These are phyloP conservation scores for Schizochytrium sp. DNA, from an alignment of 108 stramenopile species.

Conservation along the genomic window DNA sequence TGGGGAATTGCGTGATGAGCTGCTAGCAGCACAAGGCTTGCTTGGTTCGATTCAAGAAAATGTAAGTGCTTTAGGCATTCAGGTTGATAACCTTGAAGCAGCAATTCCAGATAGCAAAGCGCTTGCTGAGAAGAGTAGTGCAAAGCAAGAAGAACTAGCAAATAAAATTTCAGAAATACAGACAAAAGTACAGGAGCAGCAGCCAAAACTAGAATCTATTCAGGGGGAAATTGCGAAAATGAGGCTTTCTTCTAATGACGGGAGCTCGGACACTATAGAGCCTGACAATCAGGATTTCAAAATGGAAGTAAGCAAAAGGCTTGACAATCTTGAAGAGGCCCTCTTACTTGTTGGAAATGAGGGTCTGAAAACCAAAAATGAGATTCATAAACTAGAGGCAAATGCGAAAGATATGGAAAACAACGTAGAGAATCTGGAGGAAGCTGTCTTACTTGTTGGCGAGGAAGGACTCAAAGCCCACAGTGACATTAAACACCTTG, in stretches of 20 bases:
- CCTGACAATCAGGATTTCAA: not conserved
- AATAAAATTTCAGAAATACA: not conserved
- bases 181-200: no score
- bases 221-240: no score
- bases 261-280: no score
- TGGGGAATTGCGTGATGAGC: not conserved
- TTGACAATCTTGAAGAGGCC: not conserved
- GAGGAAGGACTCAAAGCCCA: not conserved
- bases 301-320: not conserved
- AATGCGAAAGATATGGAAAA: not conserved
- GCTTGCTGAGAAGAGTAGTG: not conserved
- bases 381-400: not conserved
- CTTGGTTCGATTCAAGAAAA: not conserved
- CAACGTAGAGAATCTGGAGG: not conserved
- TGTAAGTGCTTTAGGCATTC: not conserved
- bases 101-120: slow-evolving; percentile 19
- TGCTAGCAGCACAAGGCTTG: not conserved
- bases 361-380: not conserved
- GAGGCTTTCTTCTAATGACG: no score
- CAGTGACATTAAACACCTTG: not conserved
- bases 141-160: not conserved
- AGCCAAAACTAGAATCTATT: no score
- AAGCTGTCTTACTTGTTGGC: not conserved
- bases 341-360: not conserved
- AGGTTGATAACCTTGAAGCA: slow-evolving; percentile 18